Evolutionary conservation across 148 eudicot genomes (phyloP).

Genomic region (Gaultheria prostrata): DNA sequence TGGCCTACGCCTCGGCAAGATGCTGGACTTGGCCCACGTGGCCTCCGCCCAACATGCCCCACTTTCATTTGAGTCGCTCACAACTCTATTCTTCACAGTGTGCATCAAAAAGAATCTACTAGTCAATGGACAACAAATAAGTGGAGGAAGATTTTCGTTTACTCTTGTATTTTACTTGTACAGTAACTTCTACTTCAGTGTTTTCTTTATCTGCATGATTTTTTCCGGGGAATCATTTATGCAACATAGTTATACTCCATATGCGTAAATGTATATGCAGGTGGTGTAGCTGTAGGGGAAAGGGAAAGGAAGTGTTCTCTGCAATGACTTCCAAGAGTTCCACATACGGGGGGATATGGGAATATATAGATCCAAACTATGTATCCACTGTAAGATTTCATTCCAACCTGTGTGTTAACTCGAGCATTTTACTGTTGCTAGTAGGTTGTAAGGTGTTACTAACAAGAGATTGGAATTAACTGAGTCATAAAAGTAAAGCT

Average conservation of each 20-base stretch:
- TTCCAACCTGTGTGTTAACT: neutral
- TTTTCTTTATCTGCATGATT: neutral
- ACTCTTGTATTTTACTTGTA: too few relatives aligned
- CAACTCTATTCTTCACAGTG: slow-evolving; percentile 3
- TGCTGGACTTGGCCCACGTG: too few relatives aligned
- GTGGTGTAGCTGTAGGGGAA: neutral
- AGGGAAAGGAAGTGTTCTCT: slow-evolving; percentile 6
- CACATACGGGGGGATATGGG: neutral
- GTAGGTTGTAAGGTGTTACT: neutral
- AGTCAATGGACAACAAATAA: neutral
- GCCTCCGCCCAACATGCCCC: too few relatives aligned
- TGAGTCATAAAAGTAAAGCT: neutral
- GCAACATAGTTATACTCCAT: neutral
- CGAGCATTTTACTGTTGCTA: neutral
- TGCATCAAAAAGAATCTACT: neutral
- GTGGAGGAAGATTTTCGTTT: neutral
- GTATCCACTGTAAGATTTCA: neutral
- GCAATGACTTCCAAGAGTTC: neutral
- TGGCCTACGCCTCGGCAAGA: too few relatives aligned
- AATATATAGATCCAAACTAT: neutral
- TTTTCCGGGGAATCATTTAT: neutral
- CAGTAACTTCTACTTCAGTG: neutral
- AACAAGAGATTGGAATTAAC: neutral
- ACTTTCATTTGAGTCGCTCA: too few relatives aligned
- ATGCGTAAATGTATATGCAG: neutral